These are phyloP conservation scores for Ottelia alismoides DNA, from an alignment of 106 monocot species.

Conservation along the genomic window DNA sequence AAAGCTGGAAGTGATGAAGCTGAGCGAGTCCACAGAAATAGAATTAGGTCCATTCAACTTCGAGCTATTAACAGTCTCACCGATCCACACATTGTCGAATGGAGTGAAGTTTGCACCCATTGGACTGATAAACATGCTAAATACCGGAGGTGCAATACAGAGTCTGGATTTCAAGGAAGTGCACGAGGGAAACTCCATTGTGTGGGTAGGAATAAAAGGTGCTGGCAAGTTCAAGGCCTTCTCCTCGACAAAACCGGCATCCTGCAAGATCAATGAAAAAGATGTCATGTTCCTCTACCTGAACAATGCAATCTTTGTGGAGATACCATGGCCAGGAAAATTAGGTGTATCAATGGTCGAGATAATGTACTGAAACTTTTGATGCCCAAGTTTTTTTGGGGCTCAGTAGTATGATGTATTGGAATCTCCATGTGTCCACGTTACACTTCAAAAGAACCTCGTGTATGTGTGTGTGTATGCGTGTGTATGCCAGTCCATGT, in stretches of 20 bases:
- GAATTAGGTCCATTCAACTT: conserved; percentile 54
- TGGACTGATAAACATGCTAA: conserved; percentile 75
- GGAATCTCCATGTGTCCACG: too few relatives aligned
- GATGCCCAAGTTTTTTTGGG: too few relatives aligned
- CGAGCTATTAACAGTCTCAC: conserved; percentile 66
- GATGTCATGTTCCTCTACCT: conserved; percentile 3
- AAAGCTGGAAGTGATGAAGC: conserved; percentile 31
- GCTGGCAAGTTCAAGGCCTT: conserved; percentile 6
- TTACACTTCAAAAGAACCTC: too few relatives aligned
- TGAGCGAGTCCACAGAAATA: conserved; percentile 32
- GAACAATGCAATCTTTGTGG: too few relatives aligned
- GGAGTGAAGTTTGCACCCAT: conserved; percentile 45
- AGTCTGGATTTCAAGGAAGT: conserved; percentile 8
- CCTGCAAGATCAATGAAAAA: conserved; percentile 6
- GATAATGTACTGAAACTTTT: too few relatives aligned
- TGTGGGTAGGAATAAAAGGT: conserved; percentile 9
- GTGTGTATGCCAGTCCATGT: too few relatives aligned
- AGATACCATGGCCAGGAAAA: too few relatives aligned
- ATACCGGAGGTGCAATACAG: conserved; percentile 55
- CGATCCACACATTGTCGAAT: conserved; percentile 15
- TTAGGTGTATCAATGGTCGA: too few relatives aligned
- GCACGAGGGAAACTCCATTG: background rate
- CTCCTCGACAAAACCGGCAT: conserved; percentile 8
- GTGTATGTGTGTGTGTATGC: too few relatives aligned
- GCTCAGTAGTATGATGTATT: too few relatives aligned